Base-by-base conservation (phyloP, 352 stramenopile genomes). In the Globisporangium middletonii region DNA sequence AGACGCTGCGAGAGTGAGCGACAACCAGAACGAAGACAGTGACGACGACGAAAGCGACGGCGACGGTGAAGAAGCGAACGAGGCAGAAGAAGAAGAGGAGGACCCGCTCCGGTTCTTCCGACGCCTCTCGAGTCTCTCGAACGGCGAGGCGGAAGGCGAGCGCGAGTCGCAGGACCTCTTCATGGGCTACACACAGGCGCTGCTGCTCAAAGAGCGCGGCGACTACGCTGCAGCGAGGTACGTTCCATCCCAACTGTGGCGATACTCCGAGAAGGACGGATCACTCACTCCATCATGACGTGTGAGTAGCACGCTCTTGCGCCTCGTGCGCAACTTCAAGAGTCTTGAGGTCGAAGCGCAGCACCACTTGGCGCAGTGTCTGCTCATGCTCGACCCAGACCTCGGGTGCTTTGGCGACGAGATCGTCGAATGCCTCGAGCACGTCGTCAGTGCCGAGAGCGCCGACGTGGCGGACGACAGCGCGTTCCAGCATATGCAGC, bases 281-380 rank as follows among this genome's bases (percentile, higher is more conserved):
- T 38, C 33, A 4, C 16, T 46, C 27, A 50, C 16, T 3, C 5
- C n/a, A 8, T 15, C 7, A 23, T 46, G 41, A 13, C 13, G 18
- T 46, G n/a, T 28, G 43, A 13, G 19, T 26, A 75, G 62, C 19
- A 58, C 59, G 4, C 43, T 81, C 46, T 60, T 81, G 42, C 64
- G 70, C 4, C 57, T 56, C 35, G 11, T 71, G 44, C 33, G 68
- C 19, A 44, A 53, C 27, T 67, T 53, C 59, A 13, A 59, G 53
- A 57, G 44, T 43, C 35, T 72, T 28, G 61, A 65, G 0, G 42
- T 73, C 1, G 72, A 79, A n/a, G 68, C 68, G 13, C 63, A 69
- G 9, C 57, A 74, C 27, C 76, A 75, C 52, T 60, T 86, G 44
- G 72, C 69, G 16, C 65, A 79, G 60, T 86, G 76, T 35, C 64